These are phyloP conservation scores for Crucihimalaya himalaica DNA, from an alignment of 345 rosid genomes.

Conservation along the genomic window DNA sequence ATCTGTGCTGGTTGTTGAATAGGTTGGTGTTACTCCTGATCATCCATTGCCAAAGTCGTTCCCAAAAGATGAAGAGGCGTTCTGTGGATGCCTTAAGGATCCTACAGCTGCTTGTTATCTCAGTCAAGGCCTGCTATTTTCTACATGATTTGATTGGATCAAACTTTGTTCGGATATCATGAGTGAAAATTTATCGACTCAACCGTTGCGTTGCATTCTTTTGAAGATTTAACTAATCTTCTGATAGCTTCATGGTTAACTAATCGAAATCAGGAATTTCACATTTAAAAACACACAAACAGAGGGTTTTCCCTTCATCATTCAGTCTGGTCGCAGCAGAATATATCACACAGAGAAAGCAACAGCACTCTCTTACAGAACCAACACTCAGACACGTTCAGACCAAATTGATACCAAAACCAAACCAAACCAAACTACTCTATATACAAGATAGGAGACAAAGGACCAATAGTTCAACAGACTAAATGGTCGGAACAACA, in stretches of 20 bases:
- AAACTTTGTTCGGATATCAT: slow-evolving; percentile 4
- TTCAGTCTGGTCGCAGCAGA: slow-evolving; percentile 1
- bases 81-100: slow-evolving; percentile 82
- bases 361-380: slow-evolving; percentile 8
- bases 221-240: not conserved
- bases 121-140: slow-evolving; percentile 59
- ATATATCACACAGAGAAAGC: slow-evolving; percentile 10
- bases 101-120: slow-evolving; percentile 68
- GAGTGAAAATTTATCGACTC: not conserved
- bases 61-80: slow-evolving; percentile 72
- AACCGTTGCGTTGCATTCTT: not conserved
- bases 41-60: slow-evolving; percentile 80
- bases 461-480: not conserved
- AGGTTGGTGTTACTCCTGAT: slow-evolving; percentile 94
- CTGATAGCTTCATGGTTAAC: not conserved
- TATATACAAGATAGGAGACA: not conserved
- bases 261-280: not conserved
- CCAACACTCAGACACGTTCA: slow-evolving; percentile 7
- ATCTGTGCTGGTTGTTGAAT: slow-evolving; percentile 15
- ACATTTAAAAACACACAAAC: not conserved
- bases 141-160: slow-evolving; percentile 46
- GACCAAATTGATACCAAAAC: slow-evolving; percentile 1
- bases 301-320: not conserved
- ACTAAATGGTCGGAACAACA: not conserved
- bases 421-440: not conserved